Conservation (phyloP, 1,284 basidiomycete genomes). For the Cryptococcus sp. region DNA sequence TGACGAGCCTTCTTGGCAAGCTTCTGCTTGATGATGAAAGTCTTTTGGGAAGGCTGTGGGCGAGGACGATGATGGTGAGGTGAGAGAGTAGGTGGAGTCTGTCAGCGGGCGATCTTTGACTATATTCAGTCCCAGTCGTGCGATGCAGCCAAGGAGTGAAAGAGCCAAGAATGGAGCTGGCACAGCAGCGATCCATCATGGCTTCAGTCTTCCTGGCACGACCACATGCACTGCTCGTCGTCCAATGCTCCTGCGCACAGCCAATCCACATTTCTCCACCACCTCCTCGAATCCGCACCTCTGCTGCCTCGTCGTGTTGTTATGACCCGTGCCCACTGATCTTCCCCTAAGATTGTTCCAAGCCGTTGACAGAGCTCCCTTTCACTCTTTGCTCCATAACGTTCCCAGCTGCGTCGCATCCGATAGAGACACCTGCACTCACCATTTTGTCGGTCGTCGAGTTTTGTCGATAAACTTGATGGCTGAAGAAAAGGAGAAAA, state of each 20-base stretch:
- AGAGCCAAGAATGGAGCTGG: not conserved
- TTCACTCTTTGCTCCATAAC: no score
- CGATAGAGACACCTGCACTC: not conserved
- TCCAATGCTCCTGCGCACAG: not conserved
- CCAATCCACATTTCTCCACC: not conserved
- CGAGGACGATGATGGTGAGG: not conserved
- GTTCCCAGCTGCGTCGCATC: no score
- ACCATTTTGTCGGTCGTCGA: slow-evolving; percentile 11
- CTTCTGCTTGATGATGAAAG: slow-evolving; percentile 79
- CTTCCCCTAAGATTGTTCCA: no score
- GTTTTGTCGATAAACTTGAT: slow-evolving; percentile 12
- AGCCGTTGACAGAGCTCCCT: no score
- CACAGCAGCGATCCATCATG: no score
- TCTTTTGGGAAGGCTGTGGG: slow-evolving; percentile 90
- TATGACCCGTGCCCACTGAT: no score
- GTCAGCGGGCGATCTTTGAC: not conserved
- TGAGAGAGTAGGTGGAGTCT: not conserved
- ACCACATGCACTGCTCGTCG: not conserved
- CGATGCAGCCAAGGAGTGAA: not conserved
- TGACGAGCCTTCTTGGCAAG: slow-evolving; percentile 94
- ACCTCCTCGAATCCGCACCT: not conserved
- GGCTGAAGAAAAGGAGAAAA: slow-evolving; percentile 8
- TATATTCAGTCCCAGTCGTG: no score
- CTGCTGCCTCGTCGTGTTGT: not conserved
- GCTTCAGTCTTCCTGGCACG: no score